phyloP scores from a whole-genome alignment of 2,329 filamentous ascomycete genomes.

The Pseudogymnoascus sp. region DNA sequence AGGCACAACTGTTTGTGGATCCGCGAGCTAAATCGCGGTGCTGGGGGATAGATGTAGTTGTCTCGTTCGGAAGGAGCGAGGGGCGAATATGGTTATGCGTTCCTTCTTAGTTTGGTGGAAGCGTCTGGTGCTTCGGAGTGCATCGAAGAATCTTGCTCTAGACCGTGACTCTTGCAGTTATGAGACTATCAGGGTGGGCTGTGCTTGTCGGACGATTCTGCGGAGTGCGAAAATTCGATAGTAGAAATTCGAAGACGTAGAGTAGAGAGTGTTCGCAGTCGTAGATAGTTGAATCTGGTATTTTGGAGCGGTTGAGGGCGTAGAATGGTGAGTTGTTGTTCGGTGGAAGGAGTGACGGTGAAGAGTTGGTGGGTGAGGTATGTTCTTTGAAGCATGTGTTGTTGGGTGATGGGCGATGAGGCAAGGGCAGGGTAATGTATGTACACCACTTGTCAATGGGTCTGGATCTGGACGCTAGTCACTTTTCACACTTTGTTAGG shows the following conservation, averaged over 20 bases:
- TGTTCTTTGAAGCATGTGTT: background rate
- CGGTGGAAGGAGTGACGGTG: background rate
- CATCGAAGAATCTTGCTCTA: background rate
- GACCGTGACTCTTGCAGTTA: background rate
- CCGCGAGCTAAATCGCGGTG: background rate
- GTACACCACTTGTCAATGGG: background rate
- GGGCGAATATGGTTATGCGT: background rate
- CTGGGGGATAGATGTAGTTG: background rate
- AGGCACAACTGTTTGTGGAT: background rate
- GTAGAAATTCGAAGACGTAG: background rate
- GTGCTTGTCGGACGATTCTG: background rate
- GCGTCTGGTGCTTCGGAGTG: background rate
- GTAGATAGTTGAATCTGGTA: background rate
- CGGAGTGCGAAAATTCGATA: background rate
- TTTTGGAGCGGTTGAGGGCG: background rate
- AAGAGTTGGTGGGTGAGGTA: background rate
- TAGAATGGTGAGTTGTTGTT: background rate
- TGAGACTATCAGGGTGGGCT: background rate
- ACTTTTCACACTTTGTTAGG: background rate
- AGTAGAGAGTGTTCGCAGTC: background rate
- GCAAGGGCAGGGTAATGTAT: background rate
- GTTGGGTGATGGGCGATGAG: background rate
- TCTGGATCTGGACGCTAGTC: background rate
- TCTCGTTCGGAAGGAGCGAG: background rate
- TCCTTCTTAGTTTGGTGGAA: background rate